Conservation (phyloP, 169 alveolate species). For the Eimeria acervulina region DNA sequence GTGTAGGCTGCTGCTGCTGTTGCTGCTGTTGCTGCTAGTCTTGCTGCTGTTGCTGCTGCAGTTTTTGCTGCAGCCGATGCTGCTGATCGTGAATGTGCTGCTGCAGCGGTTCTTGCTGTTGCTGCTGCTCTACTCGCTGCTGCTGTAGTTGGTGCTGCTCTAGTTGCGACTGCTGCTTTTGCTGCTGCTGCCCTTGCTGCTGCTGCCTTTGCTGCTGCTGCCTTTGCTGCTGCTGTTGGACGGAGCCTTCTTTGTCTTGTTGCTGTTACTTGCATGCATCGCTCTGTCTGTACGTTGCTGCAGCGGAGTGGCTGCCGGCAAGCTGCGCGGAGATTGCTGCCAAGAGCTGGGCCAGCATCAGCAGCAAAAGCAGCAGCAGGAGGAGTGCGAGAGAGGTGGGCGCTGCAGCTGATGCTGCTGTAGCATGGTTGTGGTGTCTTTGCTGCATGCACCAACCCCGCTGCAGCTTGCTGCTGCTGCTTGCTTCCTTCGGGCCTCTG, state of each 20-base stretch:
- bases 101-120: neutral
- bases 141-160: neutral
- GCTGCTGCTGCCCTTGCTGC: neutral
- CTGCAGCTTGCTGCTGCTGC: slow-evolving; percentile 28
- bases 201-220: slow-evolving; percentile 7
- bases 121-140: neutral
- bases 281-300: slow-evolving; percentile 6
- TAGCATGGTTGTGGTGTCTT: slow-evolving; percentile 18
- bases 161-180: neutral
- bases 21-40: slow-evolving; percentile 22
- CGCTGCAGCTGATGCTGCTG: slow-evolving; percentile 4
- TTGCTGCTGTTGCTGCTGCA: slow-evolving; percentile 5
- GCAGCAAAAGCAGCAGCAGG: slow-evolving; percentile 57
- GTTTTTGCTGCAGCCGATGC: neutral
- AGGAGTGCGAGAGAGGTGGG: neutral
- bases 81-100: neutral
- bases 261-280: neutral
- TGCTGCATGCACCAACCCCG: neutral
- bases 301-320: slow-evolving; percentile 53
- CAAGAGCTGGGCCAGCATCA: slow-evolving; percentile 4
- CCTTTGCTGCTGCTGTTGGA: neutral
- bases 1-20: neutral
- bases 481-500: neutral
- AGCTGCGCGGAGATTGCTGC: slow-evolving; percentile 44
- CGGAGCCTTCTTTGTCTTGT: neutral